These are phyloP conservation scores for Gautieria morchelliformis DNA, from an alignment of 768 basidiomycete genomes.

Conservation along the genomic window DNA sequence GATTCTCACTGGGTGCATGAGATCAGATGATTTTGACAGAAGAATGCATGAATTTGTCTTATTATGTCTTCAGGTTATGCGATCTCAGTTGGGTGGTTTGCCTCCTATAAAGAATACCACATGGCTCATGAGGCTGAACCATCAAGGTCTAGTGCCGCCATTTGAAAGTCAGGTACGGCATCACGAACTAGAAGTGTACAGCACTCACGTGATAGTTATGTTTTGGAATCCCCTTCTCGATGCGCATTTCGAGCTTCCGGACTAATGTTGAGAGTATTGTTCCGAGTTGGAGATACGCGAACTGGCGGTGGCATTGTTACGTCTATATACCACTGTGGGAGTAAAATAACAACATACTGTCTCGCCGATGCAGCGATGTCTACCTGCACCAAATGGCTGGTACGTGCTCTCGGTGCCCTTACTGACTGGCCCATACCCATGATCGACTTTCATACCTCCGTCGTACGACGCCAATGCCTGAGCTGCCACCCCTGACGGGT, in stretches of 20 bases:
- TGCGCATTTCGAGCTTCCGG: conserved; percentile 62
- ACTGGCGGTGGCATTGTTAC: conserved; percentile 33
- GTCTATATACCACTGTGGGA: background rate
- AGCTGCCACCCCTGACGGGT: conserved; percentile 72
- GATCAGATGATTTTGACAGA: too few species aligned
- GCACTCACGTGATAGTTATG: conserved; percentile 83
- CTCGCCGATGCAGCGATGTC: conserved; percentile 92
- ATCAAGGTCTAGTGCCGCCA: conserved; percentile 74
- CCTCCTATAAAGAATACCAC: conserved; percentile 15
- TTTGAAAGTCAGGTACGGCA: conserved; percentile 3
- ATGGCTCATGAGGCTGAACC: conserved; percentile 58
- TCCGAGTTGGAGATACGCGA: conserved; percentile 91
- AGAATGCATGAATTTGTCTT: too few species aligned
- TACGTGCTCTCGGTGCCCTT: conserved; percentile 96
- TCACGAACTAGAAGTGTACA: background rate
- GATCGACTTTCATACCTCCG: conserved; percentile 90
- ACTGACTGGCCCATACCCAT: conserved; percentile 89
- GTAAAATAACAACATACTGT: conserved; percentile 33
- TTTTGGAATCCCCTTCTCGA: conserved; percentile 60
- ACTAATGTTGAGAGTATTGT: conserved; percentile 73
- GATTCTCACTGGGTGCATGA: too few species aligned
- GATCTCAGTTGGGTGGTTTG: background rate
- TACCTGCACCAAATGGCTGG: conserved; percentile 95
- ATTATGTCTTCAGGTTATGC: background rate
- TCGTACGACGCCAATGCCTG: conserved; percentile 67